These are phyloP conservation scores for Paraconiothyrium sp. DNA, from an alignment of 2,329 filamentous ascomycete genomes.

Conservation along the genomic window DNA sequence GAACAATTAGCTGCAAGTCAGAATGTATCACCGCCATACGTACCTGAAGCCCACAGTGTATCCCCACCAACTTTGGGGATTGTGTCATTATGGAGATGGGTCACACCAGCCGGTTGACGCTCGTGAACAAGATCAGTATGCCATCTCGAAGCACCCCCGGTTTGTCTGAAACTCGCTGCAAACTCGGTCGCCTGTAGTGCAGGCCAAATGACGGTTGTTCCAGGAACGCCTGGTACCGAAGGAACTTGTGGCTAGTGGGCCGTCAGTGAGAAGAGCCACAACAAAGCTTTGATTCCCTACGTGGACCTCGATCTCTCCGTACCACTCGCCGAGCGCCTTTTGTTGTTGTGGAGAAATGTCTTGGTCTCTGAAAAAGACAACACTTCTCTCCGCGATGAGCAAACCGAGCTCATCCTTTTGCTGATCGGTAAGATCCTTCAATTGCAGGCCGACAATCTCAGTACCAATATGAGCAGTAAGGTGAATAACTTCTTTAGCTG, in stretches of 20 bases:
- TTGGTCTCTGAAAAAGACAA: slow-evolving; percentile 62
- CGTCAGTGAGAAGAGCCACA: neutral
- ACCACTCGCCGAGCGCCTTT: slow-evolving; percentile 44
- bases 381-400: slow-evolving; percentile 53
- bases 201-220: slow-evolving; percentile 74
- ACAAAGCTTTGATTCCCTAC: slow-evolving; percentile 54
- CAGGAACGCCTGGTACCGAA: slow-evolving; percentile 72
- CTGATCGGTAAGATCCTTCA: slow-evolving; percentile 57
- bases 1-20: neutral
- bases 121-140: slow-evolving; percentile 78
- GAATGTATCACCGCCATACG: neutral
- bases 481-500: slow-evolving; percentile 55
- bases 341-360: slow-evolving; percentile 51
- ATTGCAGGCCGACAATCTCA: slow-evolving; percentile 54
- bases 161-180: slow-evolving; percentile 69
- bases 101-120: slow-evolving; percentile 74
- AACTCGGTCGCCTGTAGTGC: slow-evolving; percentile 71
- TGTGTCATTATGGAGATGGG: slow-evolving; percentile 75
- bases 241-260: slow-evolving; percentile 71
- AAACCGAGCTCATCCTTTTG: slow-evolving; percentile 62
- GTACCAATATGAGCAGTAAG: slow-evolving; percentile 50
- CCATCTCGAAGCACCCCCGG: slow-evolving; percentile 74
- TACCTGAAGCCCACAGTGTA: slow-evolving; percentile 73
- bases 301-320: slow-evolving; percentile 71
- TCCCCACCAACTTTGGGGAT: slow-evolving; percentile 73